These are phyloP conservation scores for Ammopiptanthus mongolicus DNA, from an alignment of 306 rosid species.

Conservation along the genomic window DNA sequence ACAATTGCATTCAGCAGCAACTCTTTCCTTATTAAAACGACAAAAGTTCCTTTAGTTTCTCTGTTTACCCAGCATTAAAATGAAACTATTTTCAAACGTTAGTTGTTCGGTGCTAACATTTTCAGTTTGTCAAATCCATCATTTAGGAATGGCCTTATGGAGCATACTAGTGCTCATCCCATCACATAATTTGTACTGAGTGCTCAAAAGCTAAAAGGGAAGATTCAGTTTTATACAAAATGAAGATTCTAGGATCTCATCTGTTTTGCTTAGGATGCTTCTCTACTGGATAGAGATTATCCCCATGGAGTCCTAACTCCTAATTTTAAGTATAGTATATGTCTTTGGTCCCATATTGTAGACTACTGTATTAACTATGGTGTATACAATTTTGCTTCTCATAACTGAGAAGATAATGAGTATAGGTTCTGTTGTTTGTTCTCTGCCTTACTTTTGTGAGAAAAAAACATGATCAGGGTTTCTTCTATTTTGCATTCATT, in stretches of 20 bases:
- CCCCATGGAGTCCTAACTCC: background rate
- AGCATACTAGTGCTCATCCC: background rate
- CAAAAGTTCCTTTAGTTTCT: background rate
- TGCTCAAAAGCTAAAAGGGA: background rate
- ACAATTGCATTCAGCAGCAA: background rate
- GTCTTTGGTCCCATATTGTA: background rate
- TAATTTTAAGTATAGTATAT: background rate
- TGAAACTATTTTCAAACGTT: background rate
- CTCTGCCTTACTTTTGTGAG: slow-evolving; percentile 1
- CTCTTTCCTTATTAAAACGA: background rate
- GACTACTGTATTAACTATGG: background rate
- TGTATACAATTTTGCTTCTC: background rate
- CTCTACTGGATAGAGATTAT: background rate
- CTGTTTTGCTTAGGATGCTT: background rate
- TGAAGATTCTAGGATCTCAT: background rate
- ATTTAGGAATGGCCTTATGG: background rate
- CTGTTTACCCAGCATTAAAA: background rate
- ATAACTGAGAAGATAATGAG: background rate
- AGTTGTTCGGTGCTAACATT: background rate
- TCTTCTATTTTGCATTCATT: background rate
- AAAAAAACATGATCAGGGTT: background rate
- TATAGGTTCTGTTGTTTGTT: slow-evolving; percentile 2
- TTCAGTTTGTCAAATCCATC: background rate
- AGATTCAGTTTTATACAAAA: background rate
- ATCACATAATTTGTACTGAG: background rate